Percentiles rank a stretch among this genome's conserved stretches.
phyloP scores from a whole-genome alignment of 1,139 yeast species.

The Meyerozyma sp. region DNA sequence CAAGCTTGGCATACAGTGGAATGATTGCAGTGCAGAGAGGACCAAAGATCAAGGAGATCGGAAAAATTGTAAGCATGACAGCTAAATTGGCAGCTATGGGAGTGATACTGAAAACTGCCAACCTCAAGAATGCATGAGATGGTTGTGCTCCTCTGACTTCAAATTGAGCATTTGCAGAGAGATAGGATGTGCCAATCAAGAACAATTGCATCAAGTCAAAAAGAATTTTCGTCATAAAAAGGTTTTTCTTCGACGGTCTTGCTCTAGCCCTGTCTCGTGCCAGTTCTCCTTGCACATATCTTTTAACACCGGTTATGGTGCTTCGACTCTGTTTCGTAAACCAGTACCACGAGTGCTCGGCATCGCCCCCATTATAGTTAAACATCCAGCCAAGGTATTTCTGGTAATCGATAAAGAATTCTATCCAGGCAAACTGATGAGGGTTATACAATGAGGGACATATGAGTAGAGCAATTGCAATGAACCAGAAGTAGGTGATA shows the following conservation, averaged over 20 bases:
- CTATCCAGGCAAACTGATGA: slow-evolving; percentile 44
- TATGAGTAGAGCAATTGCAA: slow-evolving; percentile 36
- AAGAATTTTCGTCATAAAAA: slow-evolving; percentile 25
- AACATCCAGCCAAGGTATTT: slow-evolving; percentile 39
- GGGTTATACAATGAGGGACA: slow-evolving; percentile 52
- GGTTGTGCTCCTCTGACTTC: slow-evolving; percentile 24
- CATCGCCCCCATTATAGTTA: slow-evolving; percentile 25
- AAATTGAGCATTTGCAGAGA: slow-evolving; percentile 42
- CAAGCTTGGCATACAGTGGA: slow-evolving; percentile 34
- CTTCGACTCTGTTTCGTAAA: slow-evolving; percentile 19
- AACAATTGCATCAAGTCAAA: slow-evolving; percentile 23
- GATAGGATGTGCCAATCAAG: slow-evolving; percentile 33
- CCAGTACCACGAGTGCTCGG: slow-evolving; percentile 9
- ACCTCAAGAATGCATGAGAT: slow-evolving; percentile 31
- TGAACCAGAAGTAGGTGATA: slow-evolving; percentile 46
- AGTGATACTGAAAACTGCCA: slow-evolving; percentile 35
- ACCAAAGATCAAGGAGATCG: slow-evolving; percentile 40
- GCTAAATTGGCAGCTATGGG: slow-evolving; percentile 45
- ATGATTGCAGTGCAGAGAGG: slow-evolving; percentile 36
- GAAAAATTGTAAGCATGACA: slow-evolving; percentile 32
- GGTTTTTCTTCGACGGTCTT: slow-evolving; percentile 31
- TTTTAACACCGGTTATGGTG: slow-evolving; percentile 39
- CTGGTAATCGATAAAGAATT: slow-evolving; percentile 44
- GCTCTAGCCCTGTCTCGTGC: slow-evolving; percentile 16
- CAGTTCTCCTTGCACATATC: slow-evolving; percentile 16